Evolutionary conservation across 2,329 filamentous ascomycete genomes (phyloP).

Genomic region (Pyrenochaeta sp.): DNA sequence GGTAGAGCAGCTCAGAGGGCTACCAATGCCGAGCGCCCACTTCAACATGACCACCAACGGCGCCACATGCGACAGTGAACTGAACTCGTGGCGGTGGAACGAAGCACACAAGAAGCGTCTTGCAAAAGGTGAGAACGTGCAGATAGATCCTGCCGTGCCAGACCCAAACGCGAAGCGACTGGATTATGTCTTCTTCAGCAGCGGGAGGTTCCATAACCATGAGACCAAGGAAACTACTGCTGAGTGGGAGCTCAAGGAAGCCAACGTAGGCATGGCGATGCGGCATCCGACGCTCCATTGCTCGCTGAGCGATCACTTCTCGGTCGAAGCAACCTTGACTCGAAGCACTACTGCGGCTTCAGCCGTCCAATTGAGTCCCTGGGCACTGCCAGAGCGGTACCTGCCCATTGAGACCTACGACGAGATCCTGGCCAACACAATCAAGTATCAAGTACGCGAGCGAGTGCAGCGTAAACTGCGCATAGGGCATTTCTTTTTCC

Average conservation of each 20-base stretch:
- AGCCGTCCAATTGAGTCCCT: conserved; percentile 15
- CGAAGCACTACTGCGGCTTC: conserved; percentile 24
- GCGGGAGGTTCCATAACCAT: conserved; percentile 33
- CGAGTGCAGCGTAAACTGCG: conserved; percentile 75
- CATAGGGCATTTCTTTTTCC: conserved; percentile 74
- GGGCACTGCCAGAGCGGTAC: conserved; percentile 34
- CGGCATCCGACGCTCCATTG: conserved; percentile 83
- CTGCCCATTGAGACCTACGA: conserved; percentile 67
- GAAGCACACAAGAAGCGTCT: conserved; percentile 74
- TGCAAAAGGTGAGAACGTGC: conserved; percentile 69
- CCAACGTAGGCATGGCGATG: conserved; percentile 79
- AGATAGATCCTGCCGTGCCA: conserved; percentile 69
- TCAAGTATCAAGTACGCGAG: conserved; percentile 75
- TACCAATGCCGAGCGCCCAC: conserved; percentile 76
- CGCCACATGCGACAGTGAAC: conserved; percentile 82
- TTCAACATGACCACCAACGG: conserved; percentile 85
- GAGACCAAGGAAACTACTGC: conserved; percentile 33
- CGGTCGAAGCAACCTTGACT: conserved; percentile 79
- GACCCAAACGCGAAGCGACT: conserved; percentile 85
- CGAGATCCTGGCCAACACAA: conserved; percentile 75
- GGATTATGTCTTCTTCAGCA: conserved; percentile 87
- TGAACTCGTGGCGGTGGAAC: conserved; percentile 95
- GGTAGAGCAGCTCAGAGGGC: conserved; percentile 71
- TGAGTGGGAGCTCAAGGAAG: conserved; percentile 75
- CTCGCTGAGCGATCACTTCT: conserved; percentile 94